phyloP scores from a whole-genome alignment of 257 asterid species.

The Primulina eburnea region DNA sequence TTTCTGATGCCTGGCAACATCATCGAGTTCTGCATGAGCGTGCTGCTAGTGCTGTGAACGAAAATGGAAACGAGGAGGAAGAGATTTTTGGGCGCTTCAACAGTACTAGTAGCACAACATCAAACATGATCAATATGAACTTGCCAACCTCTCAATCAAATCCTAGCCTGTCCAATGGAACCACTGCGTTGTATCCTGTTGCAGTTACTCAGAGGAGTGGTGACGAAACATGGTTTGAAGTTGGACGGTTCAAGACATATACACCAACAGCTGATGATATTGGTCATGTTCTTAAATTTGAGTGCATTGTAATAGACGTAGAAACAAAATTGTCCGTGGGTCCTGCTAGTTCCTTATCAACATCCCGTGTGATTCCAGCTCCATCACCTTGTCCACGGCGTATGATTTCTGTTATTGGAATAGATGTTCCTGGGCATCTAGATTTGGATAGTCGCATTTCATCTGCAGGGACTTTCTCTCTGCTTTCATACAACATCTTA shows the following conservation, averaged over 20 bases:
- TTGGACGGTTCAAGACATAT: conserved; percentile 75
- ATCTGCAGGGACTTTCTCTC: conserved; percentile 77
- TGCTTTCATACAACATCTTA: conserved; percentile 89
- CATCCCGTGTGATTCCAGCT: conserved; percentile 95
- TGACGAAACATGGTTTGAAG: conserved; percentile 94
- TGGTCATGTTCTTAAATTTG: conserved; percentile 85
- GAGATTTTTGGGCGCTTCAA: conserved; percentile 74
- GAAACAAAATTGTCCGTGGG: conserved; percentile 68
- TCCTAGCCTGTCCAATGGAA: conserved; percentile 56
- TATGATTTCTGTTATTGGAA: conserved; percentile 61
- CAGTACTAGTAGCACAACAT: conserved; percentile 58
- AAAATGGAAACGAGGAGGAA: conserved; percentile 54
- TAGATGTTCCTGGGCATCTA: conserved; percentile 58
- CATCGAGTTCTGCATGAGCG: conserved; percentile 94
- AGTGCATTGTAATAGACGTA: conserved; percentile 75
- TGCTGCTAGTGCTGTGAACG: conserved; percentile 57
- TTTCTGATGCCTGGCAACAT: conserved; percentile 90
- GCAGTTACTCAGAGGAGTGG: conserved; percentile 74
- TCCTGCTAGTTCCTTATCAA: conserved; percentile 55
- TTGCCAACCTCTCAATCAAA: conserved; percentile 54
- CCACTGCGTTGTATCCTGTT: conserved; percentile 65
- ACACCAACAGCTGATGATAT: conserved; percentile 94
- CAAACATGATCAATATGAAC: conserved; percentile 41
- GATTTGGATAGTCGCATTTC: conserved; percentile 55
- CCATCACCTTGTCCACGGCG: conserved; percentile 92